phyloP scores from a whole-genome alignment of 2,329 filamentous ascomycete species.

The Pezicula rhizophila region DNA sequence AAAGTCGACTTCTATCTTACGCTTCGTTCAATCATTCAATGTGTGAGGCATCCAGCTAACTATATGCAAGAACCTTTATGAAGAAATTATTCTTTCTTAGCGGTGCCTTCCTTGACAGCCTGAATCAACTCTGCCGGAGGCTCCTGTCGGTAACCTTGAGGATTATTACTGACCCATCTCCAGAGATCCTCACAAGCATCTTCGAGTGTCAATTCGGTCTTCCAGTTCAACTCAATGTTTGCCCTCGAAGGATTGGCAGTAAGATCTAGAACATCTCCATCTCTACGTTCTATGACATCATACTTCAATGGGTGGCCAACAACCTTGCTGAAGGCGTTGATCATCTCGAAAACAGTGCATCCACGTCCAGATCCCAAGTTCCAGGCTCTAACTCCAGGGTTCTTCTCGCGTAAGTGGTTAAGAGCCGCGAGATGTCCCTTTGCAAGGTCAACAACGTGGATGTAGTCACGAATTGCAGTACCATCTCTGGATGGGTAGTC shows the following conservation, averaged over 20 bases:
- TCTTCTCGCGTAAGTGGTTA: slow-evolving; percentile 76
- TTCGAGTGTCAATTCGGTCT: slow-evolving; percentile 83
- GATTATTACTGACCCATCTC: slow-evolving; percentile 97
- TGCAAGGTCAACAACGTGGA: slow-evolving; percentile 88
- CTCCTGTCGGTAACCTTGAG: slow-evolving; percentile 85
- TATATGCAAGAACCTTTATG: too few relatives aligned
- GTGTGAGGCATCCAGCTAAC: too few relatives aligned
- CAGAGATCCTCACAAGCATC: slow-evolving; percentile 91
- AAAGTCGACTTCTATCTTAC: too few relatives aligned
- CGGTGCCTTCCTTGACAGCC: slow-evolving; percentile 40
- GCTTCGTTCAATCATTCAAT: too few relatives aligned
- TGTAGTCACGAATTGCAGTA: slow-evolving; percentile 95
- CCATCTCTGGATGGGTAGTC: slow-evolving; percentile 89
- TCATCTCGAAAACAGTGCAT: slow-evolving; percentile 94
- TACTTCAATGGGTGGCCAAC: slow-evolving; percentile 84
- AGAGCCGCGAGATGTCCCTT: slow-evolving; percentile 82
- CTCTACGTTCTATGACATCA: slow-evolving; percentile 74
- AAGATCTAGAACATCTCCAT: slow-evolving; percentile 88
- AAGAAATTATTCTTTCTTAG: not conserved
- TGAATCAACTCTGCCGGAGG: slow-evolving; percentile 79
- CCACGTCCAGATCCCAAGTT: slow-evolving; percentile 93
- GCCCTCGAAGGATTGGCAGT: slow-evolving; percentile 86
- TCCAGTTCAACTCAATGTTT: slow-evolving; percentile 86
- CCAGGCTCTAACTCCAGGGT: slow-evolving; percentile 91
- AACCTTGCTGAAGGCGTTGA: slow-evolving; percentile 84